Percentiles rank a stretch among this genome's conserved stretches.
These are phyloP conservation scores for Aspergillus sclerotiicarbonarius DNA, from an alignment of 495 filamentous ascomycete genomes.

Conservation along the genomic window DNA sequence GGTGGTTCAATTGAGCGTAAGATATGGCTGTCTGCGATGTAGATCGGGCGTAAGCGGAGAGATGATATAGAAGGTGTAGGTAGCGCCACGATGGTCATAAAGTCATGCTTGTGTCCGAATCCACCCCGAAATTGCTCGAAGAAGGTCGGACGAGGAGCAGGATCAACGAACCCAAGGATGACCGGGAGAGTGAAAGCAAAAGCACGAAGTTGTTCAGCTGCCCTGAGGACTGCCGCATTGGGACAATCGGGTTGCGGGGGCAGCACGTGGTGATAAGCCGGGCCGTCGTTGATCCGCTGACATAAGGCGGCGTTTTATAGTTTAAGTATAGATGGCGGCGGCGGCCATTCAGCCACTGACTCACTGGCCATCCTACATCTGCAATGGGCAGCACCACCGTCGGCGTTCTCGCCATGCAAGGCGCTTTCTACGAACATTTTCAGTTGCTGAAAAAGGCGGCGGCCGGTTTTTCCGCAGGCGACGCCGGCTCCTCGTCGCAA, in stretches of 20 bases:
- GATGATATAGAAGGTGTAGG: neutral
- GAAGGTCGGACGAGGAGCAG: neutral
- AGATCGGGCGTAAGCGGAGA: neutral
- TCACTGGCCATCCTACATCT: neutral
- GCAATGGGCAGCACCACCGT: constrained; percentile 53
- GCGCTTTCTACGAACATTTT: constrained; percentile 88
- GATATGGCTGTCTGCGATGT: too few relatives aligned
- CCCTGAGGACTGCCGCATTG: neutral
- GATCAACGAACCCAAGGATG: neutral
- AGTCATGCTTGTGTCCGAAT: neutral
- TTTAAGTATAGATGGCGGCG: neutral
- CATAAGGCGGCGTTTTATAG: constrained; percentile 4
- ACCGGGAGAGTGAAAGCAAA: neutral
- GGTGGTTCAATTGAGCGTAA: too few relatives aligned
- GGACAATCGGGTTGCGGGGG: constrained; percentile 23
- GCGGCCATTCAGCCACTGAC: neutral
- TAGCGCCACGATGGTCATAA: neutral
- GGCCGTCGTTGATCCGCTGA: constrained; percentile 12
- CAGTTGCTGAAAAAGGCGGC: constrained; percentile 70
- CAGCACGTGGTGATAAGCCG: constrained; percentile 28
- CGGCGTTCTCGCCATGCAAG: constrained; percentile 89
- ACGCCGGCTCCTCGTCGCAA: constrained; percentile 23
- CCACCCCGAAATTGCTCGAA: neutral
- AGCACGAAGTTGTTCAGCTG: neutral
- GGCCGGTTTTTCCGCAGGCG: constrained; percentile 23